These are phyloP conservation scores for Sphaerostilbella broomeana DNA, from an alignment of 2,329 filamentous ascomycete species.

Conservation along the genomic window DNA sequence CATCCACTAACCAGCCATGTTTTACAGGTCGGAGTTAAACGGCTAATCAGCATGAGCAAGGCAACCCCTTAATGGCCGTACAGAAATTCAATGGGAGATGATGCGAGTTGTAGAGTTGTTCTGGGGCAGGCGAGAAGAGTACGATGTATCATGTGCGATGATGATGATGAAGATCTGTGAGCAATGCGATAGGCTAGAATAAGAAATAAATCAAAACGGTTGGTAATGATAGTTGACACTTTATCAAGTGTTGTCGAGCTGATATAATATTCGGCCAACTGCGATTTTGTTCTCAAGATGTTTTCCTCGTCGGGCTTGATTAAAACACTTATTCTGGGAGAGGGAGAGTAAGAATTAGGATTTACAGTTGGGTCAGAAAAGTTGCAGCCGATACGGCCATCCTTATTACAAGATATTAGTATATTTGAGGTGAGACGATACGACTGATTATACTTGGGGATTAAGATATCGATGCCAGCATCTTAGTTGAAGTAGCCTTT, in stretches of 20 bases:
- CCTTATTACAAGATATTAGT: no score
- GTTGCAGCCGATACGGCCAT: no score
- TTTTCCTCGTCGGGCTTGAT: no score
- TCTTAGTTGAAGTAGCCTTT: constrained; percentile 10
- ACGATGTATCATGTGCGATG: constrained; percentile 16
- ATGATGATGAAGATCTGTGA: constrained; percentile 16
- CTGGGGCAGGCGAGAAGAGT: constrained; percentile 18
- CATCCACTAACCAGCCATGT: constrained; percentile 33
- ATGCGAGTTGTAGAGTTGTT: constrained; percentile 16
- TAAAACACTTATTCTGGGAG: no score
- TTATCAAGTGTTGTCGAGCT: no score
- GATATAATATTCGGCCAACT: no score
- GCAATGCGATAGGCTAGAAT: constrained; percentile 18
- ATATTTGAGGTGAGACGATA: no score
- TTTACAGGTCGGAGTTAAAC: constrained; percentile 63
- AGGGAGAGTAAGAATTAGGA: no score
- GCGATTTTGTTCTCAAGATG: no score
- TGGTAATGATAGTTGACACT: no score
- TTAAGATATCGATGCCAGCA: neutral
- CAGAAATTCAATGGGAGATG: neutral
- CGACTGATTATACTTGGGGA: no score
- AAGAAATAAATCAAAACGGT: constrained; percentile 15
- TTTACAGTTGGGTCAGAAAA: no score
- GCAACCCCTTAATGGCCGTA: constrained; percentile 57
- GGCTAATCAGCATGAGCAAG: constrained; percentile 73